Evolutionary conservation across 306 rosid genomes (phyloP), one percentile per base, ranked within the genome.

Genomic region (Vigna reflexopilosa): DNA sequence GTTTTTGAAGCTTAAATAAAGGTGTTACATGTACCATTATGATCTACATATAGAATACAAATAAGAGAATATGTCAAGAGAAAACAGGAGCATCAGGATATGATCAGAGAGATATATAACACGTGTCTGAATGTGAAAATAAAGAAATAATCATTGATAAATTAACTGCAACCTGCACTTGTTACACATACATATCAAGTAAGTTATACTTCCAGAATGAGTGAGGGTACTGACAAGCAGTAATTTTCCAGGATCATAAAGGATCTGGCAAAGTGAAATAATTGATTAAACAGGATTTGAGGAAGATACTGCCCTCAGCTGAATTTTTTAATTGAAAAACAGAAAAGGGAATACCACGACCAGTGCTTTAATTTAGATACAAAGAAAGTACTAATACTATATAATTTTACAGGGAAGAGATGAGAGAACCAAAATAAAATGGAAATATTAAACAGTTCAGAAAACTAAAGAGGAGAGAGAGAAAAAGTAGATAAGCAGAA

Each of bases 331-430:
- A 48, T 9, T 9, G 19, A 59, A 65, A 30, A 48, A 70, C 32
- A 30, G 62, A 49, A 28, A 69, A 70, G 22, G 75, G 51, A 78
- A 48, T 58, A 16, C 14, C 36, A 58, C 51, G 62, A 56, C 59
- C 38, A 44, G 4, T 4, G 13, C 36, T 26, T 54, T 67, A 67
- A 56, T 52, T 15, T 19, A 42, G 69, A 16, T 49, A 30, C 45
- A 70, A 2, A 7, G 59, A 16, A 16, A 70, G 28, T 70, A 49
- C 26, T 16, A 47, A 47, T 24, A 14, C 7, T 22, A 28, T 30
- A 49, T 70, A 70, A 70, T 28, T 4, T 5, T 48, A 49, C 15
- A 16, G 47, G 24, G 10, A 2, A 49, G 22, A 15, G 59, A 69
- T 5, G 7, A 48, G 44, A 15, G 28, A 50, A 70, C 26, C 16